These are phyloP conservation scores for Capronia epimyces DNA, from an alignment of 2,329 filamentous ascomycete species.

Conservation along the genomic window DNA sequence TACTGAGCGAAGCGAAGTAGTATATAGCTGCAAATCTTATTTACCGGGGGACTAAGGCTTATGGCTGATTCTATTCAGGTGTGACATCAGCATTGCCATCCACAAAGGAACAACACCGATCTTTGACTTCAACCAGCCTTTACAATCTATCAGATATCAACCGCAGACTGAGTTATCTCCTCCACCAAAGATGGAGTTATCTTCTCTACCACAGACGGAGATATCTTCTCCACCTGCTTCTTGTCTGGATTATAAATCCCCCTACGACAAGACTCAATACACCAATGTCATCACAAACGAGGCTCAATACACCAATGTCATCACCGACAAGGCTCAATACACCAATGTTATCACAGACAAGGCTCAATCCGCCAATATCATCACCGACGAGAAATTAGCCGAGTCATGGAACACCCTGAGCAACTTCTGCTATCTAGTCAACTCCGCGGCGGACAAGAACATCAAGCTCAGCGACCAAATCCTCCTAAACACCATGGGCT, in stretches of 20 bases:
- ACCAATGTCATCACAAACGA: background rate
- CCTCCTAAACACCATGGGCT: slow-evolving; percentile 35
- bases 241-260: slow-evolving; percentile 5
- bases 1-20: too few relatives aligned
- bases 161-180: slow-evolving; percentile 21
- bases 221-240: slow-evolving; percentile 22
- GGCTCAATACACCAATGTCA: background rate
- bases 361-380: background rate
- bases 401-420: slow-evolving; percentile 28
- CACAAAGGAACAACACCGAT: slow-evolving; percentile 25
- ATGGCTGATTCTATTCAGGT: slow-evolving; percentile 17
- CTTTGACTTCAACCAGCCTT: slow-evolving; percentile 26
- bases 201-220: slow-evolving; percentile 7
- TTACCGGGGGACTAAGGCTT: too few relatives aligned
- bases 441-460: slow-evolving; percentile 26
- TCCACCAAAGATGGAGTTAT: too few relatives aligned
- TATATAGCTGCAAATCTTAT: too few relatives aligned
- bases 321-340: background rate
- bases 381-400: slow-evolving; percentile 19
- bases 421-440: slow-evolving; percentile 30
- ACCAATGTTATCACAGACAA: background rate
- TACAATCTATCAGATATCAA: slow-evolving; percentile 2
- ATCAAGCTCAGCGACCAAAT: slow-evolving; percentile 26
- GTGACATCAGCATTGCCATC: slow-evolving; percentile 31
- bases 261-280: background rate